phyloP scores from a whole-genome alignment of 2,329 filamentous ascomycete genomes.

The Colletotrichum trifolii region DNA sequence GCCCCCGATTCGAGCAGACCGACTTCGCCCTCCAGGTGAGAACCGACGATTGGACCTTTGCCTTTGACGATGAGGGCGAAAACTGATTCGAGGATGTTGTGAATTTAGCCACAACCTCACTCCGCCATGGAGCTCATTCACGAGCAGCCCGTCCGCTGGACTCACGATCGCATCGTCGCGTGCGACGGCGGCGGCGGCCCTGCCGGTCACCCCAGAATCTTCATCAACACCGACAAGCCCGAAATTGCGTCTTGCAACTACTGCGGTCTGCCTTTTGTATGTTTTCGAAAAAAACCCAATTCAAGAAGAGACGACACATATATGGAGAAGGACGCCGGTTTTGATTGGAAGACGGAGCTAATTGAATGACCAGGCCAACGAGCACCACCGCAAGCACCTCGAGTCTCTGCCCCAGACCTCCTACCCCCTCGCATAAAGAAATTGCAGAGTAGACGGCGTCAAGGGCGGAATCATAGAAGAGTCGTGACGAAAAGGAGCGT shows the following conservation, averaged over 20 bases:
- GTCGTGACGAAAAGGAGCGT: not conserved
- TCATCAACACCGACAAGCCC: constrained; percentile 98
- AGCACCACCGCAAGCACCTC: constrained; percentile 86
- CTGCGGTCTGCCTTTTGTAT: constrained; percentile 92
- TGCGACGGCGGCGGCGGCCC: constrained; percentile 95
- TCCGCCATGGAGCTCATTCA: constrained; percentile 97
- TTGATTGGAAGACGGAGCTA: not conserved
- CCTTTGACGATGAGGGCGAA: too few species aligned
- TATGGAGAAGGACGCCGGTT: too few species aligned
- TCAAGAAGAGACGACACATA: too few species aligned
- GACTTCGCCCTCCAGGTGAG: constrained; percentile 91
- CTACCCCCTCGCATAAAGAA: constrained; percentile 75
- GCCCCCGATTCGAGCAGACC: constrained; percentile 96
- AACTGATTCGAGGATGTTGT: too few species aligned
- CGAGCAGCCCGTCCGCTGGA: constrained; percentile 94
- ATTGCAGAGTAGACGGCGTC: constrained; percentile 9
- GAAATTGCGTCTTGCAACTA: constrained; percentile 92
- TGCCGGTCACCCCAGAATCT: constrained; percentile 90
- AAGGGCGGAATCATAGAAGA: not conserved
- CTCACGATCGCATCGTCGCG: constrained; percentile 80
- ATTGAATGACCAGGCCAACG: constrained; percentile 75
- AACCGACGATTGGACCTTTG: constrained; percentile 7
- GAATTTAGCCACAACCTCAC: constrained; percentile 80
- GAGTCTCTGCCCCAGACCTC: constrained; percentile 83
- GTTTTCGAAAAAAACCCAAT: constrained; percentile 49